These are phyloP conservation scores for Myxozyma kluyveri DNA, from an alignment of 805 yeast genomes.

Conservation along the genomic window DNA sequence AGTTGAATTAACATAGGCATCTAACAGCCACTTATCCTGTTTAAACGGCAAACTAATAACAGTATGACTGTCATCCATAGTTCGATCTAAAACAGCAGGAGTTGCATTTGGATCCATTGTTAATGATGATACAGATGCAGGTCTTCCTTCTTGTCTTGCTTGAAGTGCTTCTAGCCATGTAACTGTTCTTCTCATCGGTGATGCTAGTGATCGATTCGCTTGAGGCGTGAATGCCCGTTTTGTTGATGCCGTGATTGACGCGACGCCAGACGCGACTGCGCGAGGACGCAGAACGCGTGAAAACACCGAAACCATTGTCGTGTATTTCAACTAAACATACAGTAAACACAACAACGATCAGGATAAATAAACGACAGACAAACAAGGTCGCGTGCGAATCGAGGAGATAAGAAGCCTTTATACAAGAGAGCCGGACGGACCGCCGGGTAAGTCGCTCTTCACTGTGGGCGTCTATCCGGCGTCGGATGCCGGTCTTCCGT, in stretches of 20 bases:
- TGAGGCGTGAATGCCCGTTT: constrained; percentile 35
- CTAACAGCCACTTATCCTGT: constrained; percentile 77
- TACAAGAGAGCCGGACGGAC: too few relatives aligned
- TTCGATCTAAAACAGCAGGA: constrained; percentile 69
- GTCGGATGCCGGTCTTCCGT: too few relatives aligned
- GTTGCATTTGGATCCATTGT: constrained; percentile 37
- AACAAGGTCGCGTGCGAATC: too few relatives aligned
- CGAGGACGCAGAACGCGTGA: neutral
- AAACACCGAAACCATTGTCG: neutral
- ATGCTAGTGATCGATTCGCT: constrained; percentile 35
- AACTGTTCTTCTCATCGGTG: constrained; percentile 48
- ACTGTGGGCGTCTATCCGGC: too few relatives aligned
- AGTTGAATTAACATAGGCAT: constrained; percentile 81
- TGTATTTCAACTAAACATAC: too few relatives aligned
- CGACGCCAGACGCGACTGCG: neutral
- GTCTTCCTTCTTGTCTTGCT: constrained; percentile 74
- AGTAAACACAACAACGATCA: too few relatives aligned
- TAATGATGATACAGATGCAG: constrained; percentile 43
- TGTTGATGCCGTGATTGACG: neutral
- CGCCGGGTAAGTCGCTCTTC: too few relatives aligned
- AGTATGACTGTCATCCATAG: constrained; percentile 66
- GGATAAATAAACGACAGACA: too few relatives aligned
- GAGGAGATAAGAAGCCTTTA: too few relatives aligned
- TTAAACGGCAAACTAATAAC: constrained; percentile 68
- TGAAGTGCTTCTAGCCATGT: constrained; percentile 86